Evolutionary conservation across 139 green algal genomes (phyloP), one percentile per base, ranked within the genome.

Genomic region (Protoeuglena noctilucae): DNA sequence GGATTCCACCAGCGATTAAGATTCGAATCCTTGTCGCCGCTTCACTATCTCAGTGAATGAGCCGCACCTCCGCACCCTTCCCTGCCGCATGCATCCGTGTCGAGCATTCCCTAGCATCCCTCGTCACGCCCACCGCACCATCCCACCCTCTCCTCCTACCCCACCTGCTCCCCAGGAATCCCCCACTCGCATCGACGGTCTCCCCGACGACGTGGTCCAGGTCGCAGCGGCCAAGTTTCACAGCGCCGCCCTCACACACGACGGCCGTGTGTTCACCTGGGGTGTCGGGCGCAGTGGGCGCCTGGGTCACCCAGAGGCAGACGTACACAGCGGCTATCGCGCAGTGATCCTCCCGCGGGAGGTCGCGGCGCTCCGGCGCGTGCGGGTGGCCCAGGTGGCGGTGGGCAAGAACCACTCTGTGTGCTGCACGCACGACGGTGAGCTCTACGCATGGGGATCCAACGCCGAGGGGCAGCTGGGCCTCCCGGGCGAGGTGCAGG

Each of bases 341-440:
- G 84, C 82, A 19, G 67, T 84, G 23, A 74, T 79, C 60, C 54
- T 65, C 2, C 75, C 75, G n/a, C 62, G 64, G 1, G 72, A 86
- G 48, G 76, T 89, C 1, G 39, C 56, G 12, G 47, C 53, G 40
- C 47, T n/a, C n/a, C 66, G 73, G 4, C 85, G 83, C 16, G 16
- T 63, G 17, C 78, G 73, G 12, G 69, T 76, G 2, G 65, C 66
- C 1, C 26, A 43, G 18, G 72, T 86, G 3, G 68, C 76, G 6
- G 82, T 96, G 45, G 88, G 86, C 7, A 88, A 96, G 57, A 91
- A 89, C 63, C 88, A 96, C 70, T 83, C 75, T 0, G 60, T 96
- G 21, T n/a, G n/a, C n/a, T n/a, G n/a, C n/a, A n/a, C n/a, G n/a
- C n/a, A n/a, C n/a, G n/a, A n/a, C n/a, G n/a, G n/a, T n/a, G n/a